These are phyloP conservation scores for Monilinia aucupariae DNA, from an alignment of 2,329 filamentous ascomycete species.

Conservation along the genomic window DNA sequence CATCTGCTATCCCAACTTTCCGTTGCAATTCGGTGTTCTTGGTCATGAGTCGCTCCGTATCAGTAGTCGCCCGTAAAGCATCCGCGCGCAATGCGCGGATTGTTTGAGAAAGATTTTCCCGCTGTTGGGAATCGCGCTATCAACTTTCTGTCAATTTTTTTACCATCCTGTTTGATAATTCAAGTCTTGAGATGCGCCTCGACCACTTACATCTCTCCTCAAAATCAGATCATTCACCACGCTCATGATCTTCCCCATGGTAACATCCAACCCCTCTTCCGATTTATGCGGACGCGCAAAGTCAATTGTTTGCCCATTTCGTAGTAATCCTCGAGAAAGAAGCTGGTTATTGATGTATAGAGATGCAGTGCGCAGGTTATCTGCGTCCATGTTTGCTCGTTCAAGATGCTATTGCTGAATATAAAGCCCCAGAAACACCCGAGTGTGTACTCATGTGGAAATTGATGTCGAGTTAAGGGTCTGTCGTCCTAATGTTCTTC, in stretches of 20 bases:
- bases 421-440: background rate
- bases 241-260: conserved; percentile 83
- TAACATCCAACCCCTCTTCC: conserved; percentile 57
- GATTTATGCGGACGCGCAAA: conserved; percentile 68
- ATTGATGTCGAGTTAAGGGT: background rate
- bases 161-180: background rate
- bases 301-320: conserved; percentile 69
- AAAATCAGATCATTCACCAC: conserved; percentile 90
- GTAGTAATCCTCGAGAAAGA: conserved; percentile 58
- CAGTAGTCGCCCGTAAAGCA: conserved; percentile 64
- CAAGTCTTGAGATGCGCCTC: background rate
- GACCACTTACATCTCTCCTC: conserved; percentile 69
- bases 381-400: conserved; percentile 34
- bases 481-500: background rate
- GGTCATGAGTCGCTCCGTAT: conserved; percentile 55
- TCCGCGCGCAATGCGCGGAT: conserved; percentile 72
- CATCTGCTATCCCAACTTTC: conserved; percentile 54
- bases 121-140: conserved; percentile 82
- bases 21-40: conserved; percentile 51
- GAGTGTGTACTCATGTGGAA: background rate
- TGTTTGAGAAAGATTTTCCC: conserved; percentile 74
- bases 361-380: conserved; percentile 61
- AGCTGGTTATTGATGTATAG: conserved; percentile 70
- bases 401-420: background rate
- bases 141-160: conserved; percentile 4